phyloP scores from a whole-genome alignment of 2,329 filamentous ascomycete species.

The Grosmannia huntii region DNA sequence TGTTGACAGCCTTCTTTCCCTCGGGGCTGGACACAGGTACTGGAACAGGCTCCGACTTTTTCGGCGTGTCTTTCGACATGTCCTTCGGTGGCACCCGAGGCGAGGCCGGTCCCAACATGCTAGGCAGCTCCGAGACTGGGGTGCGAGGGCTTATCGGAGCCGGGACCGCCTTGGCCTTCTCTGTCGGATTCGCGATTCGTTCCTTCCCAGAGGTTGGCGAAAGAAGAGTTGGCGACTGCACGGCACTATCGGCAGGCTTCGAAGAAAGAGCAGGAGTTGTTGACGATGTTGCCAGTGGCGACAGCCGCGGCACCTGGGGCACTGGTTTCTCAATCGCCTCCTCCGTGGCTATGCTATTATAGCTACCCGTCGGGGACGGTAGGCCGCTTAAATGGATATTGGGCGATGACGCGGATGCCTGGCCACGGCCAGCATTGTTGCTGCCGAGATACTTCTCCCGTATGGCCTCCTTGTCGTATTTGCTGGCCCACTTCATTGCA shows the following conservation, averaged over 20 bases:
- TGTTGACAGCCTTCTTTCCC: slow-evolving; percentile 34
- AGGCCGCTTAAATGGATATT: slow-evolving; percentile 7
- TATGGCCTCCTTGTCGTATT: slow-evolving; percentile 83
- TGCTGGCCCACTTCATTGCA: slow-evolving; percentile 92
- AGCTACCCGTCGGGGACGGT: not conserved
- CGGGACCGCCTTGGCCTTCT: not conserved
- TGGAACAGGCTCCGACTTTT: slow-evolving; percentile 22
- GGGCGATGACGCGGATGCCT: slow-evolving; percentile 6
- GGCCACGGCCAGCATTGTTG: slow-evolving; percentile 55
- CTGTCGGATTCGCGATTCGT: not conserved
- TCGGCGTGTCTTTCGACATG: slow-evolving; percentile 20
- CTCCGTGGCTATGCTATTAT: not conserved
- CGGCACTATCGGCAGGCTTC: not conserved
- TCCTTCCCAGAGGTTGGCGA: not conserved
- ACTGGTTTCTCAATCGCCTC: slow-evolving; percentile 3
- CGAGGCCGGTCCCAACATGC: not conserved
- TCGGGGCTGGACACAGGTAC: slow-evolving; percentile 30
- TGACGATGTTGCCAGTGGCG: not conserved
- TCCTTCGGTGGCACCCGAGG: slow-evolving; percentile 27
- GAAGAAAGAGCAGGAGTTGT: not conserved
- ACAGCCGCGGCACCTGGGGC: not conserved
- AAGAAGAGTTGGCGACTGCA: not conserved
- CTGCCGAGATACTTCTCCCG: slow-evolving; percentile 77
- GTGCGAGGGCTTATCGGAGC: not conserved
- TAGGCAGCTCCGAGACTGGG: not conserved